Evolutionary conservation across 257 asterid species (phyloP).

Genomic region (Mitragyna speciosa): DNA sequence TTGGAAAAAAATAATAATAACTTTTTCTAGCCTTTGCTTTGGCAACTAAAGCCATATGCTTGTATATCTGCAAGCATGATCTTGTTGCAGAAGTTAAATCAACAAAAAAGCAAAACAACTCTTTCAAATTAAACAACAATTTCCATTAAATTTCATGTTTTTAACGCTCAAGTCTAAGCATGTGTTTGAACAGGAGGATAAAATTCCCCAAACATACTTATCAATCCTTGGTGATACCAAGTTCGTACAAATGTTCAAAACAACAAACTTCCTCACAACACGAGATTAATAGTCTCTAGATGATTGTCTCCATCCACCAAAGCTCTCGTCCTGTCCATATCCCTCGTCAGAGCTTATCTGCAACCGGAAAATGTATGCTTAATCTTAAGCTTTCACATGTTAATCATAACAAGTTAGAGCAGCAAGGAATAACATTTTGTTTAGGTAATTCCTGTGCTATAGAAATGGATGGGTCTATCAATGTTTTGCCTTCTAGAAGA

Average conservation of each 20-base stretch:
- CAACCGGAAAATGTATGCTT: not conserved
- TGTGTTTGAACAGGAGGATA: not conserved
- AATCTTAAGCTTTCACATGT: not conserved
- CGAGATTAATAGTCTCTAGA: slow-evolving; percentile 12
- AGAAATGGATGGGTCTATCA: not conserved
- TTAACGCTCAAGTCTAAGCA: not conserved
- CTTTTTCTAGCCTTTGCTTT: too few relatives aligned
- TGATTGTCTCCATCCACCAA: slow-evolving; percentile 30
- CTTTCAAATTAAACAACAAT: not conserved
- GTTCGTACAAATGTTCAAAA: slow-evolving; percentile 4
- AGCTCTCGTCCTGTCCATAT: slow-evolving; percentile 16
- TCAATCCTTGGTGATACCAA: not conserved
- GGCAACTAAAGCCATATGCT: too few relatives aligned
- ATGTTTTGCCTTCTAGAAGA: not conserved
- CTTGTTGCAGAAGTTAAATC: too few relatives aligned
- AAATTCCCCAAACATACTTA: not conserved
- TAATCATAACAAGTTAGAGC: not conserved
- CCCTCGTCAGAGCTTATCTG: slow-evolving; percentile 13
- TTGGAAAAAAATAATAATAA: too few relatives aligned
- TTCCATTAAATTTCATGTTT: not conserved
- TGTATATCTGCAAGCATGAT: too few relatives aligned
- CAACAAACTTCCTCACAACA: not conserved
- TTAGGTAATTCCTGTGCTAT: not conserved
- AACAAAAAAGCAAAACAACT: too few relatives aligned
- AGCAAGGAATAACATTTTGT: not conserved